These are phyloP conservation scores for Apophysomyces ossiformis DNA, from an alignment of 371 early-diverging fungal genomes.

Conservation along the genomic window DNA sequence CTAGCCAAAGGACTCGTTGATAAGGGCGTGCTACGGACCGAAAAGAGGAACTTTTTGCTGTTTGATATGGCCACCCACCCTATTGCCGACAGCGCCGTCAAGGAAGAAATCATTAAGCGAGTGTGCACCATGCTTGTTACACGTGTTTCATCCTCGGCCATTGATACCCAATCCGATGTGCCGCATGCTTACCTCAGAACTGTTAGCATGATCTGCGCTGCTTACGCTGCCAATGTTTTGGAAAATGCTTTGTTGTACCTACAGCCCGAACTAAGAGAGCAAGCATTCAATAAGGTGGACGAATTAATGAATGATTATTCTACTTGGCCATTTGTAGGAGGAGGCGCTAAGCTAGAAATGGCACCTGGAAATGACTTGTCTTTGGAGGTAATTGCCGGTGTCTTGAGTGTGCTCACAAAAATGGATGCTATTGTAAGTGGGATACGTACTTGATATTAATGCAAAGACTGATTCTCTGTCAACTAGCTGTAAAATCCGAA, in stretches of 20 bases:
- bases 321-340: slow-evolving; percentile 72
- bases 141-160: slow-evolving; percentile 44
- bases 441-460: background rate
- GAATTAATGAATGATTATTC: slow-evolving; percentile 88
- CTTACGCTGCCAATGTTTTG: slow-evolving; percentile 94
- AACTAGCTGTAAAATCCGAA: background rate
- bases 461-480: background rate
- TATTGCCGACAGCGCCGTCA: slow-evolving; percentile 82
- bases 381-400: slow-evolving; percentile 76
- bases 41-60: slow-evolving; percentile 91
- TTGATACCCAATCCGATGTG: slow-evolving; percentile 49
- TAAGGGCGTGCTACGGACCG: slow-evolving; percentile 96
- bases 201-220: slow-evolving; percentile 93
- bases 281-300: slow-evolving; percentile 87
- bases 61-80: slow-evolving; percentile 98
- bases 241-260: slow-evolving; percentile 91
- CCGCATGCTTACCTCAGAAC: slow-evolving; percentile 68
- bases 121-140: slow-evolving; percentile 76
- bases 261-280: slow-evolving; percentile 85
- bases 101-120: slow-evolving; percentile 84
- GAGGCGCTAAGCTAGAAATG: slow-evolving; percentile 63
- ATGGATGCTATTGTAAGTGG: slow-evolving; percentile 87
- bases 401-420: slow-evolving; percentile 81
- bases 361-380: slow-evolving; percentile 60
- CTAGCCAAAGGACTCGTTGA: slow-evolving; percentile 97